Base-by-base conservation (phyloP, 345 rosid species). In the Dipteronia sinensis region DNA sequence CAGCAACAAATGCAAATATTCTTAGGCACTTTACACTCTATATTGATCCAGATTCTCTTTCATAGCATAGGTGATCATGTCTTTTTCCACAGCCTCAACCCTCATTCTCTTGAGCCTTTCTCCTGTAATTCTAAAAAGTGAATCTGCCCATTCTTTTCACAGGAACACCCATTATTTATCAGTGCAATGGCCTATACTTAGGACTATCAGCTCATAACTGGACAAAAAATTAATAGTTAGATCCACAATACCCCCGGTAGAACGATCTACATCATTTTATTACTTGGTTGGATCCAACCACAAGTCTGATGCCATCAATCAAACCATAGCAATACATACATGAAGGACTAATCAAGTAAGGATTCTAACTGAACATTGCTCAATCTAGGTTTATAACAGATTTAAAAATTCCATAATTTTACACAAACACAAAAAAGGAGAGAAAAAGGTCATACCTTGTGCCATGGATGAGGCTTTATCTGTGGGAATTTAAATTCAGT, bases 401-500 rank as follows among this genome's bases (percentile, higher is more conserved):
- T 73, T 73, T 61, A n/a, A 10, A 9, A 42, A 15, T 10, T 23
- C 9, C 15, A 13, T 23, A 22, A 23, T 25, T 8, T 59, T 2
- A 74, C n/a, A 16, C 16, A 7, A 61, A 61, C 15, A 46, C 19
- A 15, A 65, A 63, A 71, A 71, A 53, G 51, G 25, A 40, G 72
- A 38, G 73, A 72, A 71, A 71, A 31, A 73, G 22, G 47, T 34
- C 49, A 67, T 81, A 90, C 99, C 91, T 95, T 95, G 81, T 93
- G 98, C 98, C 99, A 95, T 46, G 99, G 98, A 78, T 93, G 99
- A 73, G 97, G 92, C 80, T 95, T 95, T 80, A 93, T 95, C 83
- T 93, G 98, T 10, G 99, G 97, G 73, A 94, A 95, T 81, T 94
- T 93, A 79, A 93, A 95, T 78, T 93, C 97, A 0, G 98, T 95